Percentiles rank a stretch among this genome's conserved stretches.
These are phyloP conservation scores for Pichia sp. DNA, from an alignment of 1,139 yeast species.

Conservation along the genomic window DNA sequence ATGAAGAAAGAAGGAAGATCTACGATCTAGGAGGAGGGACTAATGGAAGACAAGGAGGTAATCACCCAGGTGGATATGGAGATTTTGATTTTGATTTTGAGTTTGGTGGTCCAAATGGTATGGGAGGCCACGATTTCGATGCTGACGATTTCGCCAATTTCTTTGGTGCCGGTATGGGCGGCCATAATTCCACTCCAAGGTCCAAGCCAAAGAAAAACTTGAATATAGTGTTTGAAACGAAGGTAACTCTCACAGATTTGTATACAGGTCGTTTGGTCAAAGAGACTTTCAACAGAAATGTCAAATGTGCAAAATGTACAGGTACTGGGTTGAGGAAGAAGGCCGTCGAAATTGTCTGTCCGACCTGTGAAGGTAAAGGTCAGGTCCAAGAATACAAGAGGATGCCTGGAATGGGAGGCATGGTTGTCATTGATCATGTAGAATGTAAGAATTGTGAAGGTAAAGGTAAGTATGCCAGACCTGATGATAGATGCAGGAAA, in stretches of 20 bases:
- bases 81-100: conserved; percentile 12
- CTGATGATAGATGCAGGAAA: conserved; percentile 68
- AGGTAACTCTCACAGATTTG: conserved; percentile 64
- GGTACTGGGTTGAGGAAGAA: conserved; percentile 68
- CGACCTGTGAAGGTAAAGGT: conserved; percentile 71
- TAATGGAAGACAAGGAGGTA: conserved; percentile 59
- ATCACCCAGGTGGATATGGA: not conserved
- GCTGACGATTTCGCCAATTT: conserved; percentile 70
- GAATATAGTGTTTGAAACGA: conserved; percentile 59
- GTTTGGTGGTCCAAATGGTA: conserved; percentile 3
- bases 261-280: conserved; percentile 78
- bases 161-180: conserved; percentile 30
- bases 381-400: conserved; percentile 49
- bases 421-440: conserved; percentile 55
- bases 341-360: conserved; percentile 48
- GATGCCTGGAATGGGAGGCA: conserved; percentile 56
- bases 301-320: conserved; percentile 60
- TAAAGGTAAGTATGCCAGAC: conserved; percentile 50
- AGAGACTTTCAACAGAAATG: conserved; percentile 64
- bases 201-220: conserved; percentile 10
- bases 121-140: conserved; percentile 29
- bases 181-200: not conserved
- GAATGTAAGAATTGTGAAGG: conserved; percentile 71
- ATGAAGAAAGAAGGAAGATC: conserved; percentile 74
- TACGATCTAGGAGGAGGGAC: conserved; percentile 56